Percentiles rank a stretch among this genome's conserved stretches.
phyloP scores from a whole-genome alignment of 805 yeast species.

The Metschnikowia santaceciliae region DNA sequence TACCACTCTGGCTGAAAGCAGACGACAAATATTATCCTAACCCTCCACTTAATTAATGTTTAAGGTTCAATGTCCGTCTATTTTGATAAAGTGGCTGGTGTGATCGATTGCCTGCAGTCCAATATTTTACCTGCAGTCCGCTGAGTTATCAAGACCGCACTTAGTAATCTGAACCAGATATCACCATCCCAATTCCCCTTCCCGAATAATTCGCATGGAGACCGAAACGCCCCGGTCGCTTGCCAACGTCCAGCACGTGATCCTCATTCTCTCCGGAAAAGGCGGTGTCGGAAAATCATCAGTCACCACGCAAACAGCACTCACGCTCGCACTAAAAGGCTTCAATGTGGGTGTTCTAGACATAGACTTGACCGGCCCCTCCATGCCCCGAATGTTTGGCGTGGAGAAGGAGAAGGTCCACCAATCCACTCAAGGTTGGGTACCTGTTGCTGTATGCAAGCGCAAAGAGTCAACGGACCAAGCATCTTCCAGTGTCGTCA shows the following conservation, averaged over 20 bases:
- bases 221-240: conserved; percentile 29
- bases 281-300: conserved; percentile 98
- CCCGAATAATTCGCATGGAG: background rate
- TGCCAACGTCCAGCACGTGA: conserved; percentile 63
- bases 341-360: conserved; percentile 90
- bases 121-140: background rate
- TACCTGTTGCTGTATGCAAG: conserved; percentile 60
- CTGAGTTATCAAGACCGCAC: background rate
- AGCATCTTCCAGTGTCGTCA: conserved; percentile 17
- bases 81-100: background rate
- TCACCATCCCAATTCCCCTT: background rate
- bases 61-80: background rate
- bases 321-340: conserved; percentile 69
- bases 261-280: conserved; percentile 85
- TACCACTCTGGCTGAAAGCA: too few relatives aligned
- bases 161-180: background rate
- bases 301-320: conserved; percentile 88
- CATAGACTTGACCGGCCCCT: conserved; percentile 95
- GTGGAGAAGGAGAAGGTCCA: conserved; percentile 74
- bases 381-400: conserved; percentile 95
- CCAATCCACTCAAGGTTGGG: conserved; percentile 85
- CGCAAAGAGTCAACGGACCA: conserved; percentile 5
- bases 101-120: background rate
- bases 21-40: too few relatives aligned
- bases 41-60: too few relatives aligned